A percentile compares a stretch with the other conserved stretches of the same genome.
These are phyloP conservation scores for Trichoderma brevicompactum DNA, from an alignment of 2,329 filamentous ascomycete genomes.

Conservation along the genomic window DNA sequence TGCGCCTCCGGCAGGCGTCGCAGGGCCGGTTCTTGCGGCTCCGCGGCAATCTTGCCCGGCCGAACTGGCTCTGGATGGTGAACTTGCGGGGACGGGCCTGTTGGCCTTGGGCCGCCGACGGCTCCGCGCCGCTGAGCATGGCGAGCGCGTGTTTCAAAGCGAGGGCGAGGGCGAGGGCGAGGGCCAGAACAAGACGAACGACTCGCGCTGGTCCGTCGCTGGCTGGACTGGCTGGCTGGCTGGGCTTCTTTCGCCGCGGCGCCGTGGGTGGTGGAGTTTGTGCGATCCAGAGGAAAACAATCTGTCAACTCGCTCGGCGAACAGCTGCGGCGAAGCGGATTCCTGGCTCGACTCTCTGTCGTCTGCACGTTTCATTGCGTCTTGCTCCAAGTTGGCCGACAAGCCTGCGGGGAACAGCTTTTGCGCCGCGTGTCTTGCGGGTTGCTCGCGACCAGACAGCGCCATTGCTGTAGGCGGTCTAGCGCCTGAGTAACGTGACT, in stretches of 20 bases:
- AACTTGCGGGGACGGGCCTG: slow-evolving; percentile 42
- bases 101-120: slow-evolving; percentile 7
- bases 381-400: slow-evolving; percentile 15
- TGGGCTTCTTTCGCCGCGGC: slow-evolving; percentile 16
- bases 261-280: slow-evolving; percentile 24
- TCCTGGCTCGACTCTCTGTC: background rate
- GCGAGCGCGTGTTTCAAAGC: background rate
- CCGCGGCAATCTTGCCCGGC: slow-evolving; percentile 45
- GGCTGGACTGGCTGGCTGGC: slow-evolving; percentile 18
- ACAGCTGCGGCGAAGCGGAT: slow-evolving; percentile 14
- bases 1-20: slow-evolving; percentile 50
- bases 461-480: background rate
- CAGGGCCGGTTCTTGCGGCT: slow-evolving; percentile 54
- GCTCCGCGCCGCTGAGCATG: slow-evolving; percentile 25
- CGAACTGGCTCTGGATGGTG: slow-evolving; percentile 49
- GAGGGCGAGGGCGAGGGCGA: background rate
- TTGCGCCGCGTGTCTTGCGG: no score
- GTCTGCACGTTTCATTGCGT: background rate
- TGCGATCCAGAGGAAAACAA: slow-evolving; percentile 1
- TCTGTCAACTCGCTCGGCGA: slow-evolving; percentile 8
- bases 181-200: background rate
- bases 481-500: slow-evolving; percentile 18
- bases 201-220: slow-evolving; percentile 9
- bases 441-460: background rate
- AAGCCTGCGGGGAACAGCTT: slow-evolving; percentile 8